Base-by-base conservation (phyloP, 768 basidiomycete species). In the Chlorophyllum brunneum region DNA sequence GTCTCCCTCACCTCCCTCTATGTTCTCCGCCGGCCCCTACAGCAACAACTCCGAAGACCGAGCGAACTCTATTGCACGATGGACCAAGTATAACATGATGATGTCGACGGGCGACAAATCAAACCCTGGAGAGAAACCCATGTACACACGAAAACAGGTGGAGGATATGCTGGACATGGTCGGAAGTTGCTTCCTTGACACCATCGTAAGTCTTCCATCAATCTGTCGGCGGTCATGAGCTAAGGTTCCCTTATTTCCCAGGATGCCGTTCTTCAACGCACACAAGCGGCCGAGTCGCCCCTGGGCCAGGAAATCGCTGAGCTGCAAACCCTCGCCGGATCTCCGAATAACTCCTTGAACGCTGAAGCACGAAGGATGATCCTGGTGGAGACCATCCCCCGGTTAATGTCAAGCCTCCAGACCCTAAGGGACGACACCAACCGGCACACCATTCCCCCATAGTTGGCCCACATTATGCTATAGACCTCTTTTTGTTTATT, bases 131-230 rank as follows among this genome's bases (percentile, higher is more conserved):
- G 65, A 65, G 34, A 56, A 56, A 36, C 63, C 66, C 23, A 52
- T 65, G n/a, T 68, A 63, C 54, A 66, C 67, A 18, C 63, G 61
- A 34, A 64, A 61, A 30, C 65, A 68, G 47, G 65, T 68, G 23
- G 63, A 65, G 43, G 61, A 65, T 37, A 66, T 68, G 61, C 55
- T 68, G 45, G 59, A 63, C 41, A 61, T 64, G 22, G 63, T 66
- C 34, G 64, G 61, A 43, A 61, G 61, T 48, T 64, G 65, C 48
- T 58, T 66, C 34, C 60, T 63, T 40, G 61, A 62, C 30, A 66
- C 61, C 43, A 63, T 68, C 54, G 67, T 68, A 41, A 43, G 62
- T 51, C n/a, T 7, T 5, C 31, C 7, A 3, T n/a, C 7, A 13
- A 8, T 29, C 23, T 27, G 5, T n/a, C 24, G 1, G 15, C 23